Conservation (phyloP, 1,284 basidiomycete genomes). For the Cryptococcus sp. region DNA sequence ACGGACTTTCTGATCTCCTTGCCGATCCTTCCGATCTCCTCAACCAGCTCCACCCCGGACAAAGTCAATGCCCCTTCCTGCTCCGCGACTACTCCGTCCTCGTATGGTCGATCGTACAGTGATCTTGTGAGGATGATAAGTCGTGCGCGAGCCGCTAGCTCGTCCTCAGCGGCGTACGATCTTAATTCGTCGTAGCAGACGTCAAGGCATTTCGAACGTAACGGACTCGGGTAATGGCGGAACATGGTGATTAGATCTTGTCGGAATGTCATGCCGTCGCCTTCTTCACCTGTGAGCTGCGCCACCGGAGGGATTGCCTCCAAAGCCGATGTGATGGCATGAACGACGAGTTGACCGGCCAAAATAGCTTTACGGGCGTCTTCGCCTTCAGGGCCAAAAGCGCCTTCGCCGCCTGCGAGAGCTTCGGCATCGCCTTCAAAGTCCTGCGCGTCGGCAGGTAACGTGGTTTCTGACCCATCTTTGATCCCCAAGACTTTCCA, state of each 20-base stretch:
- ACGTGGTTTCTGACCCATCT: slow-evolving; percentile 8
- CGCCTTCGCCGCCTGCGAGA: slow-evolving; percentile 45
- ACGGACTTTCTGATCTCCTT: slow-evolving; percentile 35
- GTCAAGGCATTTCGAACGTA: slow-evolving; percentile 39
- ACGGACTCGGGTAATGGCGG: slow-evolving; percentile 48
- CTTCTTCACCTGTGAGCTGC: background rate
- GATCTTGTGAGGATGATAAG: slow-evolving; percentile 31
- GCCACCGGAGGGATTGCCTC: slow-evolving; percentile 27
- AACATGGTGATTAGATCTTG: slow-evolving; percentile 38
- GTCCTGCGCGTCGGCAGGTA: slow-evolving; percentile 5
- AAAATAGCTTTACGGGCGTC: slow-evolving; percentile 51
- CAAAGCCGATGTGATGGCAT: slow-evolving; percentile 46
- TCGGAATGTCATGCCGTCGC: slow-evolving; percentile 40
- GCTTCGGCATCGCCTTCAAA: slow-evolving; percentile 28
- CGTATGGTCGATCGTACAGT: slow-evolving; percentile 47
- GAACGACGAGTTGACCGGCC: slow-evolving; percentile 49
- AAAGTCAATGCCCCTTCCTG: slow-evolving; percentile 20
- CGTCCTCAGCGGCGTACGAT: slow-evolving; percentile 9
- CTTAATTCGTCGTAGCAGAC: slow-evolving; percentile 43
- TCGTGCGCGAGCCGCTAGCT: slow-evolving; percentile 19
- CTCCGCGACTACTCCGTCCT: slow-evolving; percentile 20
- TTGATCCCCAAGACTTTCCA: slow-evolving; percentile 66
- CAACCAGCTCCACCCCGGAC: slow-evolving; percentile 32
- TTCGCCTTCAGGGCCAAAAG: slow-evolving; percentile 52
- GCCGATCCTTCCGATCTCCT: slow-evolving; percentile 41